Evolutionary conservation across 2,329 filamentous ascomycete genomes (phyloP).

Genomic region (Taxawa tesnikishii): DNA sequence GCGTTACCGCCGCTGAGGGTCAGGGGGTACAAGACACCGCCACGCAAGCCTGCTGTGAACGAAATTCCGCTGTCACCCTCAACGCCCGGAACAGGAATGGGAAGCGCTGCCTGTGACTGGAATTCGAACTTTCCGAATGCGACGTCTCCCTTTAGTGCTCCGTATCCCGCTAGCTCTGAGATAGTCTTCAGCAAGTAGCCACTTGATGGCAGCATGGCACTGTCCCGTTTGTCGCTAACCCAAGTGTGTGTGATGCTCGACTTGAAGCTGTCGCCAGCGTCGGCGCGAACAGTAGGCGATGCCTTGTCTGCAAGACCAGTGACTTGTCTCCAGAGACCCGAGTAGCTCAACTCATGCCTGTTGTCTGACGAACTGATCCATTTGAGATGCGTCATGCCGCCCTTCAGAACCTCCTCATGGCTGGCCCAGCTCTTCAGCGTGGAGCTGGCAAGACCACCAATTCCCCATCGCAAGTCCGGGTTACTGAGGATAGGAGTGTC

Average conservation of each 20-base stretch:
- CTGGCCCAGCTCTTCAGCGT: slow-evolving; percentile 88
- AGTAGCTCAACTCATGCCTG: slow-evolving; percentile 68
- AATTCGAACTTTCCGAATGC: slow-evolving; percentile 90
- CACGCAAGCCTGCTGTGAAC: slow-evolving; percentile 67
- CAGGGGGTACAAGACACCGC: slow-evolving; percentile 74
- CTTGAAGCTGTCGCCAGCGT: slow-evolving; percentile 86
- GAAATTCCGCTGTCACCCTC: slow-evolving; percentile 63
- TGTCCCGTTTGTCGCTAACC: slow-evolving; percentile 68
- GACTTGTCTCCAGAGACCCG: slow-evolving; percentile 74
- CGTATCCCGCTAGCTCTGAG: slow-evolving; percentile 77
- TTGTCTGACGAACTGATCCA: slow-evolving; percentile 53
- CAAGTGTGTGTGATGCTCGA: slow-evolving; percentile 75
- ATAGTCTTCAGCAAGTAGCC: slow-evolving; percentile 71
- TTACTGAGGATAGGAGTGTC: slow-evolving; percentile 74
- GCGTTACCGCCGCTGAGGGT: slow-evolving; percentile 44
- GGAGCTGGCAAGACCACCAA: slow-evolving; percentile 71
- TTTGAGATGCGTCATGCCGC: slow-evolving; percentile 61
- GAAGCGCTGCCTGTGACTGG: slow-evolving; percentile 64
- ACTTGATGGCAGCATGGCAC: slow-evolving; percentile 67
- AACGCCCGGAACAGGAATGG: slow-evolving; percentile 59
- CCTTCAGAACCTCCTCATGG: slow-evolving; percentile 79
- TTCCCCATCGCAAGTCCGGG: slow-evolving; percentile 64
- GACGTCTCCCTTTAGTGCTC: slow-evolving; percentile 74
- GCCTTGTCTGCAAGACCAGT: slow-evolving; percentile 66
- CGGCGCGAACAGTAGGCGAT: slow-evolving; percentile 66